These are phyloP conservation scores for Papiliotrema fonsecae DNA, from an alignment of 1,284 basidiomycete species.

Conservation along the genomic window DNA sequence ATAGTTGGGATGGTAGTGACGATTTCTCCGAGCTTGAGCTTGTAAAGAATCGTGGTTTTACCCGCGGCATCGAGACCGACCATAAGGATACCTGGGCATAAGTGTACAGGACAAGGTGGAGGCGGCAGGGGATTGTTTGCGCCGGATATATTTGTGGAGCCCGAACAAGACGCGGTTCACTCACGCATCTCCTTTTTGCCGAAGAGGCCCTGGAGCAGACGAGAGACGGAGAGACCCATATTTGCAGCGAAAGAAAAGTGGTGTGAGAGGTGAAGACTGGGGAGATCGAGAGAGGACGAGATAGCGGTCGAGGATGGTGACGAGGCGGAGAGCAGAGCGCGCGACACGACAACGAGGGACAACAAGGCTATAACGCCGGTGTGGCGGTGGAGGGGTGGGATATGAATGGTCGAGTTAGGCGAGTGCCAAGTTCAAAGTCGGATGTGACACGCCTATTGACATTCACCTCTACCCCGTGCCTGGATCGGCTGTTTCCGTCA, in stretches of 20 bases:
- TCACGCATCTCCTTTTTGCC: slow-evolving; percentile 99
- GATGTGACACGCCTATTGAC: no score
- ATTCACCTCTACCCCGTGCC: no score
- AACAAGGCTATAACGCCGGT: no score
- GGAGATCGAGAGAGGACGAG: neutral
- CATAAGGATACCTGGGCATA: slow-evolving; percentile 56
- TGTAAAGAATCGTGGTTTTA: slow-evolving; percentile 97
- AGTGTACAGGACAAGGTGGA: slow-evolving; percentile 6
- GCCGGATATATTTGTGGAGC: neutral
- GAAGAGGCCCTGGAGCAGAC: slow-evolving; percentile 77
- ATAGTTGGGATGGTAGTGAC: slow-evolving; percentile 99
- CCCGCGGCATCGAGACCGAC: slow-evolving; percentile 95
- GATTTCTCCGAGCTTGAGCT: slow-evolving; percentile 96
- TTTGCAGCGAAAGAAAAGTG: slow-evolving; percentile 17
- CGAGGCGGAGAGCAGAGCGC: neutral
- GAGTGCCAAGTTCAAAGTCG: no score
- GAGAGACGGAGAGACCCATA: slow-evolving; percentile 84
- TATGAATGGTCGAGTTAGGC: no score
- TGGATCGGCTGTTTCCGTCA: no score
- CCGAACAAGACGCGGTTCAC: slow-evolving; percentile 41
- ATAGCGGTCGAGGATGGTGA: neutral
- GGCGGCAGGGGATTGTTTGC: neutral
- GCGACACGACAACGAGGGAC: no score
- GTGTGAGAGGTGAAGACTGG: neutral
- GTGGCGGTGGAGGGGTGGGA: no score